Base-by-base conservation (phyloP, 495 filamentous ascomycete species). In the Penicillium chermesinum region DNA sequence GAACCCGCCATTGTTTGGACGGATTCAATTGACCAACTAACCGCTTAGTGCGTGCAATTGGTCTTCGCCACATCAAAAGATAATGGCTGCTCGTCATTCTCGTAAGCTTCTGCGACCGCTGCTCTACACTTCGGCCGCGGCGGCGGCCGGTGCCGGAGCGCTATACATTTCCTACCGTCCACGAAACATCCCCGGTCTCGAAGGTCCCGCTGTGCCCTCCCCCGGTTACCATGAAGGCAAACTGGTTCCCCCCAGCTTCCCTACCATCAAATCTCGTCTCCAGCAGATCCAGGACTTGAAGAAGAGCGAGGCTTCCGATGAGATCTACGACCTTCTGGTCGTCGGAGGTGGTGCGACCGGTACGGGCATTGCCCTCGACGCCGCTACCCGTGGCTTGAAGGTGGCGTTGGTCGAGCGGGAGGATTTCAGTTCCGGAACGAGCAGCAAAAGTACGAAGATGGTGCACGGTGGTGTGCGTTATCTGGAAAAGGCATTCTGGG, bases 401-500 rank as follows among this genome's bases (percentile, higher is more conserved):
- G 93, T 98, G 34, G 93, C 93, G 30, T 65, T 95, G 36, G 84
- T 98, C n/a, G 93, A 98, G 66, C 75, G 89, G 42, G 93, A 97
- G 60, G 93, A 98, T 66, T 98, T 98, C 68, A 86, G 84, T 59
- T 81, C 83, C 52, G 93, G 93, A 16, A 98, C 93, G 12, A 95
- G 89, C 66, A 91, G 86, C 62, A 98, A 98, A 71, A 93, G 87
- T 68, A 98, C 93, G 25, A 98, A 98, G 67, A 73, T 98, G 49
- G 93, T 98, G 2, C 93, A 98, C 67, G 93, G 93, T 50, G 93
- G 93, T 58, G 93, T 98, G 38, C 78, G 93, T 49, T 98, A 98
- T 62, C 72, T 98, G 43, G 93, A 98, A 64, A 97, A 98, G 72
- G 93, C 93, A 33, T 83, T 98, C 38, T 96, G 86, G 85, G 89